A percentile compares a stretch with the other conserved stretches of the same genome.
phyloP scores from a whole-genome alignment of 2,329 filamentous ascomycete genomes.

The Calonectria montana region DNA sequence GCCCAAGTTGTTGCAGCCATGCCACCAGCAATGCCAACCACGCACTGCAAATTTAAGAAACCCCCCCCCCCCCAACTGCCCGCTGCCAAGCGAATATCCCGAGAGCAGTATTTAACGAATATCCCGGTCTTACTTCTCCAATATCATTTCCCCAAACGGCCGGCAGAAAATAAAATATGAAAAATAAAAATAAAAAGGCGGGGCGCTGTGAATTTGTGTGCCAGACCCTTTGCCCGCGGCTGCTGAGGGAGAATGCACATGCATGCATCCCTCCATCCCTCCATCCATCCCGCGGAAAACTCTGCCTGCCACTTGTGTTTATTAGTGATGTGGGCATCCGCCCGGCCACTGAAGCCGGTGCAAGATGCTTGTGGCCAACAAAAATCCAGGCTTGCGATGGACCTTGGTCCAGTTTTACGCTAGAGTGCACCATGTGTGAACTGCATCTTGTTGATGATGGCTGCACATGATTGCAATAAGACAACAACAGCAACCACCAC shows the following conservation, averaged over 20 bases:
- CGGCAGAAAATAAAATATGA: not conserved
- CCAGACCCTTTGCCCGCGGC: not conserved
- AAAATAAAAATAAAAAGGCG: not conserved
- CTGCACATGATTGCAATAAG: not conserved
- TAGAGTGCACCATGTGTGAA: not conserved
- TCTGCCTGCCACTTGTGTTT: constrained; percentile 1
- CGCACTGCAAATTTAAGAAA: not conserved
- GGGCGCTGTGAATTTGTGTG: not conserved
- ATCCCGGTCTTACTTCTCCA: not conserved
- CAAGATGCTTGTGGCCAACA: not conserved
- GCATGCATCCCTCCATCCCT: too few species aligned
- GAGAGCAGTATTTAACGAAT: too few species aligned
- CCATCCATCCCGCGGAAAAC: constrained; percentile 6
- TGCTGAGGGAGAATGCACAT: not conserved
- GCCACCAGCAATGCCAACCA: not conserved
- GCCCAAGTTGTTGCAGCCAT: not conserved
- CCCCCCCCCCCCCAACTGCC: too few species aligned
- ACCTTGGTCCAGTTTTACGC: not conserved
- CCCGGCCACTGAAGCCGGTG: not conserved
- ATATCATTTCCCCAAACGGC: constrained; percentile 1
- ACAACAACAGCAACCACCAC: not conserved
- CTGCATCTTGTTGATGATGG: not conserved
- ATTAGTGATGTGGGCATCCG: not conserved
- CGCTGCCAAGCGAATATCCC: not conserved
- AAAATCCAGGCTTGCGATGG: not conserved